Percentiles rank a stretch among this genome's conserved stretches.
These are phyloP conservation scores for Oryza rufipogon DNA, from an alignment of 176 grass and related monocot species.

Conservation along the genomic window DNA sequence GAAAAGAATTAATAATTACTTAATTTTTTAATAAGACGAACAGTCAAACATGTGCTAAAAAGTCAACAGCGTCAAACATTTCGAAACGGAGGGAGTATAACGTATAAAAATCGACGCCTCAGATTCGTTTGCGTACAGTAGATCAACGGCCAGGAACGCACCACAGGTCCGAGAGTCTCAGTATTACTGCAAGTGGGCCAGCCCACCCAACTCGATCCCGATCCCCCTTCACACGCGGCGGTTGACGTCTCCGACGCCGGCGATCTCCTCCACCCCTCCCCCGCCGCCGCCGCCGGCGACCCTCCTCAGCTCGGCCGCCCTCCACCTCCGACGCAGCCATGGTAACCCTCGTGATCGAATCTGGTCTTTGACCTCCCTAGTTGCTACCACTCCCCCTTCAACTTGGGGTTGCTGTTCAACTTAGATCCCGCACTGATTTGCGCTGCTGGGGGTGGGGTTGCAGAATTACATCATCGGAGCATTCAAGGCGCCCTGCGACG, in stretches of 20 bases:
- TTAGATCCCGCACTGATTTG: constrained; percentile 39
- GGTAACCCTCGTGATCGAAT: no score
- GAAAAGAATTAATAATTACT: no score
- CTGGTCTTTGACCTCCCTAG: no score
- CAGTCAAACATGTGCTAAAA: no score
- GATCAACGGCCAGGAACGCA: constrained; percentile 7
- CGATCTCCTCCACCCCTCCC: constrained; percentile 1
- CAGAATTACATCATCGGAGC: constrained; percentile 91
- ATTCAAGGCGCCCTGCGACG: constrained; percentile 86
- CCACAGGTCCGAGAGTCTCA: background rate
- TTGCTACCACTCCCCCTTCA: no score
- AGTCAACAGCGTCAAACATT: no score
- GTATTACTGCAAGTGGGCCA: constrained; percentile 3
- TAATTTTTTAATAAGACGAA: no score
- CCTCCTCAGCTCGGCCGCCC: background rate
- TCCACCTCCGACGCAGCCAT: no score
- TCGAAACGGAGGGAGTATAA: no score
- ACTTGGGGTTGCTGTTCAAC: no score
- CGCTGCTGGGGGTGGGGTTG: background rate
- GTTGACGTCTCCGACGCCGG: constrained; percentile 38
- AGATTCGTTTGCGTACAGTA: background rate
- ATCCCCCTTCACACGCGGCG: background rate
- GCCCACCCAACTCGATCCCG: constrained; percentile 10
- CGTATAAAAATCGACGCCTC: background rate
- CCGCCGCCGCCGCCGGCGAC: constrained; percentile 5